A percentile compares a stretch with the other conserved stretches of the same genome.
Evolutionary conservation across 2,329 filamentous ascomycete genomes (phyloP).

Genomic region (Cercospora sesami): DNA sequence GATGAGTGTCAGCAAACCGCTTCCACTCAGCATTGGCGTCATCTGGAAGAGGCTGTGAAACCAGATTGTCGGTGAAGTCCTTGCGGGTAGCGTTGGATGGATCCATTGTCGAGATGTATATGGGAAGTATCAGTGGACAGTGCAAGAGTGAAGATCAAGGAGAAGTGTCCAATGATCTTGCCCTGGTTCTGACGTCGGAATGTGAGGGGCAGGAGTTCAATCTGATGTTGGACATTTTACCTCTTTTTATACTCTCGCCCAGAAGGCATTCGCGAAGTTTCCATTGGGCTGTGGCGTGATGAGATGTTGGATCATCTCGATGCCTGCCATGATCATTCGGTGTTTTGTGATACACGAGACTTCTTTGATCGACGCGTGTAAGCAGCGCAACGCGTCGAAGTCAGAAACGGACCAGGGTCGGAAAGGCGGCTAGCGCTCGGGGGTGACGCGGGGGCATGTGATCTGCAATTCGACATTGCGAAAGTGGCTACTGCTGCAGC

Average conservation of each 20-base stretch:
- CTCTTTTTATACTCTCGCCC: neutral
- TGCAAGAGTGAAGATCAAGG: neutral
- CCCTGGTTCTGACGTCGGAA: conserved; percentile 1
- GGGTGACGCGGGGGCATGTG: conserved; percentile 9
- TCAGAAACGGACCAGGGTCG: neutral
- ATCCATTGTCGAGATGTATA: conserved; percentile 19
- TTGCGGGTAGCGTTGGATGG: conserved; percentile 35
- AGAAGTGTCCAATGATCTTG: neutral
- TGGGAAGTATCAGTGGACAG: neutral
- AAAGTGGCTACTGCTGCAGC: neutral
- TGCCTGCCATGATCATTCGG: neutral
- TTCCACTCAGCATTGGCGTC: conserved; percentile 29
- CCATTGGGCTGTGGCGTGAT: neutral
- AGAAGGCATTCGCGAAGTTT: neutral
- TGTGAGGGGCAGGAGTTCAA: neutral
- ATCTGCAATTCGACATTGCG: conserved; percentile 1
- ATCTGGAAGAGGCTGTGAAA: conserved; percentile 22
- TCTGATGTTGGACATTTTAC: neutral
- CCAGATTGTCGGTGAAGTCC: conserved; percentile 31
- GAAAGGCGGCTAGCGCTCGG: neutral
- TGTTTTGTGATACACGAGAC: neutral
- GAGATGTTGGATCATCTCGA: neutral
- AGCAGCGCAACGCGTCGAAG: neutral
- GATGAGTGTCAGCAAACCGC: conserved; percentile 23
- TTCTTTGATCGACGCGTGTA: neutral